These are phyloP conservation scores for Mycena alexandri DNA, from an alignment of 768 basidiomycete genomes.

Conservation along the genomic window DNA sequence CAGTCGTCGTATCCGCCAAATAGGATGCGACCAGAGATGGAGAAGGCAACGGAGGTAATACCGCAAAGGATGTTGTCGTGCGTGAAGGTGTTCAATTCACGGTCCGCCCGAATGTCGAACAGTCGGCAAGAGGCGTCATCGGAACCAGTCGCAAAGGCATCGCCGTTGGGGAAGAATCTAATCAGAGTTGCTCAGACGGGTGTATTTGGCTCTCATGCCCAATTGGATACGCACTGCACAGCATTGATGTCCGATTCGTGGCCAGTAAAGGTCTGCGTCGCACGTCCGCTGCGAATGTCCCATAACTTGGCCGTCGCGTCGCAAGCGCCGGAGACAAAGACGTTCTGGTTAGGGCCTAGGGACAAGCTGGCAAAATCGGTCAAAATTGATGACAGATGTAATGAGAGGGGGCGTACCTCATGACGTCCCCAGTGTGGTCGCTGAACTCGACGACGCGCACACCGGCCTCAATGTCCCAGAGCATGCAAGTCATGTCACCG, in stretches of 20 bases:
- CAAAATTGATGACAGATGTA: conserved; percentile 32
- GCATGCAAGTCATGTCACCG: conserved; percentile 99
- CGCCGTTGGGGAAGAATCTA: conserved; percentile 99
- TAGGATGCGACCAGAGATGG: conserved; percentile 95
- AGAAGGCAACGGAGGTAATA: conserved; percentile 99
- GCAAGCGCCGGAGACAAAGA: conserved; percentile 99
- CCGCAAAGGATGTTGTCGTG: conserved; percentile 99
- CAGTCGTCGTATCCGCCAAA: conserved; percentile 99
- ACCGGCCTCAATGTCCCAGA: conserved; percentile 99
- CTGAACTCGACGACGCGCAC: conserved; percentile 98
- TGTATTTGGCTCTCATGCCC: conserved; percentile 26
- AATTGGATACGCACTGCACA: conserved; percentile 80
- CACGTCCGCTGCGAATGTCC: conserved; percentile 98
- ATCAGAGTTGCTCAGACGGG: conserved; percentile 36
- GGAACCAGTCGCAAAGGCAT: conserved; percentile 98
- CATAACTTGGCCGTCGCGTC: conserved; percentile 99
- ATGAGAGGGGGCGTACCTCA: conserved; percentile 77
- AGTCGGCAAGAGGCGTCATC: conserved; percentile 99
- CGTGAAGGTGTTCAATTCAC: conserved; percentile 96
- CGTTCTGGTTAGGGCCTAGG: conserved; percentile 90
- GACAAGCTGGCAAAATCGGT: conserved; percentile 69
- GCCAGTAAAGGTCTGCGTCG: conserved; percentile 98
- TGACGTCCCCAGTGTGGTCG: conserved; percentile 99
- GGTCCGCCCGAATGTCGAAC: conserved; percentile 97
- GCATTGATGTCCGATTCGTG: conserved; percentile 99